These are phyloP conservation scores for Pseudogymnoascus sp. DNA, from an alignment of 2,329 filamentous ascomycete species.

Conservation along the genomic window DNA sequence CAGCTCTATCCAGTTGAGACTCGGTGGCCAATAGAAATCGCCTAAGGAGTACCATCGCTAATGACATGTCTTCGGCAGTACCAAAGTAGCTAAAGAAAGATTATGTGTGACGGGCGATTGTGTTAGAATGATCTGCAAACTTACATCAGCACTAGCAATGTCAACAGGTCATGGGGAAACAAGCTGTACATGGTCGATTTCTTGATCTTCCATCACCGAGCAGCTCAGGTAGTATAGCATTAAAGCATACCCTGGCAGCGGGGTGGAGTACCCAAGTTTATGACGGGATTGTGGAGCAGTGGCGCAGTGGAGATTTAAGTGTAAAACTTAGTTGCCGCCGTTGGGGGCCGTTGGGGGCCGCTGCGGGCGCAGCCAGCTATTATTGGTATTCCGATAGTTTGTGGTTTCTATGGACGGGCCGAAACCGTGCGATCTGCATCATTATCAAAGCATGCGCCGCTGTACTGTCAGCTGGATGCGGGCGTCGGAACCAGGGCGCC, in stretches of 20 bases:
- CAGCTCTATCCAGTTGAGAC: neutral
- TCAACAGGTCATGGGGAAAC: neutral
- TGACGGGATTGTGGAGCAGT: neutral
- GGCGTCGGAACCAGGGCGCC: neutral
- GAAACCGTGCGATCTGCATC: neutral
- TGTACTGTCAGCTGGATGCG: neutral
- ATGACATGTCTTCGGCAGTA: neutral
- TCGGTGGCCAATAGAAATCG: neutral
- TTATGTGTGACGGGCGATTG: neutral
- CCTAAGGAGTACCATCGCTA: neutral
- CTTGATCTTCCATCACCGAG: neutral
- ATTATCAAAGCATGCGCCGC: neutral
- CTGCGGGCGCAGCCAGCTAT: neutral
- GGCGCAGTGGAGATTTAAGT: neutral
- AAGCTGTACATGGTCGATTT: neutral
- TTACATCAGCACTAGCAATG: slow-evolving; percentile 2
- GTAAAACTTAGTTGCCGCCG: neutral
- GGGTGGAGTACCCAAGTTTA: neutral
- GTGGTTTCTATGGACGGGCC: neutral
- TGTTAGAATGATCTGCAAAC: neutral
- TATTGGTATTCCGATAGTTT: neutral
- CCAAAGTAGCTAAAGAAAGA: neutral
- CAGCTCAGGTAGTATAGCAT: neutral
- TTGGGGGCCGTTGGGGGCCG: neutral
- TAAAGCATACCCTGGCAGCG: neutral